Conservation (phyloP, 345 rosid species). For the Bruguiera gymnorhiza region DNA sequence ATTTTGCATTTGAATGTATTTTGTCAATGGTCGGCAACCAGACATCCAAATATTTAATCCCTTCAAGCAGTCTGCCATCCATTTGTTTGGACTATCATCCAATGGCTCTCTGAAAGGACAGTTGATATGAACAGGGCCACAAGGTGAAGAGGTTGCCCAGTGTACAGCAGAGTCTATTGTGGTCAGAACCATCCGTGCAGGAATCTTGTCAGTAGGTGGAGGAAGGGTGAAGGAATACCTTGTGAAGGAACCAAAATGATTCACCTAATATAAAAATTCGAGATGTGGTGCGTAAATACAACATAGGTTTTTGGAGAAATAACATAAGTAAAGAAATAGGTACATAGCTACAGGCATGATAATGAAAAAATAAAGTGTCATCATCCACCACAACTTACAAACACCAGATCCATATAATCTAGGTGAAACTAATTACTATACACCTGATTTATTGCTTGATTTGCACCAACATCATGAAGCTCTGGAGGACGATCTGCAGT, state of each 20-base stretch:
- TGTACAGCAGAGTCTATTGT: slow-evolving; percentile 85
- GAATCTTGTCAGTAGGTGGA: slow-evolving; percentile 65
- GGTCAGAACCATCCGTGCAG: slow-evolving; percentile 85
- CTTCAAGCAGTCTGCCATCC: slow-evolving; percentile 69
- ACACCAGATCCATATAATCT: not conserved
- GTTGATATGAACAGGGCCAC: slow-evolving; percentile 94
- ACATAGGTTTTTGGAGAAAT: slow-evolving; percentile 1
- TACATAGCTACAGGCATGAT: not conserved
- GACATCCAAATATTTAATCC: slow-evolving; percentile 81
- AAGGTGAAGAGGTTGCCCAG: slow-evolving; percentile 62
- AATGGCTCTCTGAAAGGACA: slow-evolving; percentile 92
- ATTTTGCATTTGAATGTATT: slow-evolving; percentile 53
- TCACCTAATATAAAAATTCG: slow-evolving; percentile 49
- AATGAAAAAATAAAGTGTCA: not conserved
- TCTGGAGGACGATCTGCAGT: slow-evolving; percentile 99
- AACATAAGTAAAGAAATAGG: not conserved
- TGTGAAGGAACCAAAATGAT: slow-evolving; percentile 87
- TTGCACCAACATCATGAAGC: slow-evolving; percentile 88
- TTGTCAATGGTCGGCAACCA: slow-evolving; percentile 69
- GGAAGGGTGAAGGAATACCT: slow-evolving; percentile 92
- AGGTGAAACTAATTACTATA: slow-evolving; percentile 6
- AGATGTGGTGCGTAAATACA: slow-evolving; percentile 7
- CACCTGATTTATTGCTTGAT: slow-evolving; percentile 94
- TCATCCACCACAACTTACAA: slow-evolving; percentile 6
- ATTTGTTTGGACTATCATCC: slow-evolving; percentile 50